Base-by-base conservation (phyloP, 371 early-diverging fungal species). In the Umbelopsis sp. region DNA sequence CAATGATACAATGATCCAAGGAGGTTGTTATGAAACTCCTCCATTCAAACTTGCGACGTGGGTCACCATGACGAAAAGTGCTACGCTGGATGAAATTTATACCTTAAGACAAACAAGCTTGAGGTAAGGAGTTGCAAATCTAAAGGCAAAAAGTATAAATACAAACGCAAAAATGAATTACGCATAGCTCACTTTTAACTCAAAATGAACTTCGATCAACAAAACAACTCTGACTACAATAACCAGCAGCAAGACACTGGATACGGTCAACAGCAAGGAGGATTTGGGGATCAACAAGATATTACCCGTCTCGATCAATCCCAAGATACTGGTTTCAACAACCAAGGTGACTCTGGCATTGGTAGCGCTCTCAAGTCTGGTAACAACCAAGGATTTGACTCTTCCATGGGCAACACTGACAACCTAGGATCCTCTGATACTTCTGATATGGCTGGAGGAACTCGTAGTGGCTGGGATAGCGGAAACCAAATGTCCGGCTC, bases 221-320 rank as follows among this genome's bases (percentile, higher is more conserved):
- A 57, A 32, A 57, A 57, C 57, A 57, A 48, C 48, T n/a, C 57
- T 32, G 57, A 35, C 35, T 57, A 32, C 35, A 5, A 3, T 16
- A 48, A 57, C 32, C 57, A 57, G 57, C 57, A 57, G 57, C 57
- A 57, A 57, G 35, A 57, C 16, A 57, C 57, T 32, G 57, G 57
- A 7, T 57, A 29, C 7, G 57, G 35, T 16, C 57, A 57, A 16
- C 57, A 57, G 32, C 29, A 57, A 51, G 20, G 25, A 4, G 52
- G 52, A 12, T 25, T 29, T 35, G 57, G 18, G 16, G 14, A 57
- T 4, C 57, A 57, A 57, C 53, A 53, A 32, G 24, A 53, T 24
- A 35, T 35, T 29, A 10, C 57, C 18, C 12, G n/a, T 14, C 29
- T 57, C 8, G 57, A 57, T 35, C 57, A 57, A 16, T 18, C 29